Conservation (phyloP, 495 filamentous ascomycete species). For the Penicillium antarcticum region DNA sequence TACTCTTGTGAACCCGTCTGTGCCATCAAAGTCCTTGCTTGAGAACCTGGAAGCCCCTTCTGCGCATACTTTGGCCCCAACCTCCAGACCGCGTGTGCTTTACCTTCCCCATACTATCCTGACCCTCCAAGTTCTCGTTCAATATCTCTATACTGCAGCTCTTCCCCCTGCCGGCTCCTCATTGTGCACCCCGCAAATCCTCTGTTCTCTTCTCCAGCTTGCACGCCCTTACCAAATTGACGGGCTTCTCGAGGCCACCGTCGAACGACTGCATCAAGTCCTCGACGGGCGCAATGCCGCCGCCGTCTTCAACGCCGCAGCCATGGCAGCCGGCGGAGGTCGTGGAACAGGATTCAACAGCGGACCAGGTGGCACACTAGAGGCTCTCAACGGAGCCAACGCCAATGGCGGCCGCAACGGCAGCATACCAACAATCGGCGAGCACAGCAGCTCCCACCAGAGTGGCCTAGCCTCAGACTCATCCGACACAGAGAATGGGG, state of each 20-base stretch:
- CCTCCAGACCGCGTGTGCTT: conserved; percentile 74
- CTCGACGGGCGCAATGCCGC: conserved; percentile 92
- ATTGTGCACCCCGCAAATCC: conserved; percentile 91
- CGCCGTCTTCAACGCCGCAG: conserved; percentile 95
- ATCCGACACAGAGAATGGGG: conserved; percentile 45
- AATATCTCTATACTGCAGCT: conserved; percentile 89
- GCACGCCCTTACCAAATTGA: conserved; percentile 91
- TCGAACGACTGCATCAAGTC: conserved; percentile 85
- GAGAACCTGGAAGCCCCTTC: conserved; percentile 43
- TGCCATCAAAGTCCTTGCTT: conserved; percentile 43
- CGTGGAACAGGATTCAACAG: conserved; percentile 56
- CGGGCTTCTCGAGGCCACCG: conserved; percentile 84
- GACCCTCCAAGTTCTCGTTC: conserved; percentile 80
- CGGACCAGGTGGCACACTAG: conserved; percentile 43
- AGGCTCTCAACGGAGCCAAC: conserved; percentile 40
- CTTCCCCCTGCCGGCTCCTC: conserved; percentile 70
- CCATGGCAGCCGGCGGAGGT: conserved; percentile 95
- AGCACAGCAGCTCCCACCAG: conserved; percentile 26
- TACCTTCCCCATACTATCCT: conserved; percentile 91
- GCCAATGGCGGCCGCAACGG: conserved; percentile 23
- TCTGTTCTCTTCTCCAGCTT: conserved; percentile 91
- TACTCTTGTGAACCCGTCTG: conserved; percentile 51
- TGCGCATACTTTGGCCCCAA: conserved; percentile 59
- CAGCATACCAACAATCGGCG: conserved; percentile 9
- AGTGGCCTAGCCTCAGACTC: conserved; percentile 39